These are phyloP conservation scores for Excoecaria cochinchinensis DNA, from an alignment of 345 rosid genomes.

Conservation along the genomic window DNA sequence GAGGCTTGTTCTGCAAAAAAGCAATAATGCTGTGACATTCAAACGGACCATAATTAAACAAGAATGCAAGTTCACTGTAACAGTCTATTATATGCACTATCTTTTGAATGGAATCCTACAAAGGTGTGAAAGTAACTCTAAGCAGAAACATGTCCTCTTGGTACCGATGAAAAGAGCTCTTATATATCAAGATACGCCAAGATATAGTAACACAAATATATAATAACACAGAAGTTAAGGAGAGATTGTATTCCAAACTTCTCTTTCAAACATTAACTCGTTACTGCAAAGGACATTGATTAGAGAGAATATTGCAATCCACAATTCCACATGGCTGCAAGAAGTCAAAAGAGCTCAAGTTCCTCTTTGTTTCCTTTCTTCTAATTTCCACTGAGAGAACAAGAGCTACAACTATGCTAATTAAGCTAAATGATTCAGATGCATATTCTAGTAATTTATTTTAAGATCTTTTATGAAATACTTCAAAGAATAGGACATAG, in stretches of 20 bases:
- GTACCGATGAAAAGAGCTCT: neutral
- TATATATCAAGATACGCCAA: neutral
- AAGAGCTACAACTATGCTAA: neutral
- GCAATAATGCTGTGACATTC: conserved; percentile 12
- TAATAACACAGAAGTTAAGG: neutral
- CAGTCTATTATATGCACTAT: neutral
- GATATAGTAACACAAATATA: neutral
- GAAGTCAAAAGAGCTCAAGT: neutral
- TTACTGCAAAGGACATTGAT: neutral
- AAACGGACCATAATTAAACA: neutral
- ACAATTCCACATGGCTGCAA: neutral
- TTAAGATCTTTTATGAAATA: neutral
- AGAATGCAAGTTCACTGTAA: neutral
- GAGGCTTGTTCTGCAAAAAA: conserved; percentile 79
- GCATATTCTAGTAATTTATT: neutral
- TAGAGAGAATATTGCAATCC: neutral
- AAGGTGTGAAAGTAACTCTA: neutral
- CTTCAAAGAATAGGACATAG: too few relatives aligned
- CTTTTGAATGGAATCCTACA: neutral
- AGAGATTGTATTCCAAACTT: neutral
- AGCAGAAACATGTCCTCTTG: neutral
- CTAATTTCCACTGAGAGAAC: neutral
- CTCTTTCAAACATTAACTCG: neutral
- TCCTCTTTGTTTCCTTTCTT: neutral
- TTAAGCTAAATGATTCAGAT: neutral